Base-by-base conservation (phyloP, 1,284 basidiomycete species). In the Veloboletus limbatus region DNA sequence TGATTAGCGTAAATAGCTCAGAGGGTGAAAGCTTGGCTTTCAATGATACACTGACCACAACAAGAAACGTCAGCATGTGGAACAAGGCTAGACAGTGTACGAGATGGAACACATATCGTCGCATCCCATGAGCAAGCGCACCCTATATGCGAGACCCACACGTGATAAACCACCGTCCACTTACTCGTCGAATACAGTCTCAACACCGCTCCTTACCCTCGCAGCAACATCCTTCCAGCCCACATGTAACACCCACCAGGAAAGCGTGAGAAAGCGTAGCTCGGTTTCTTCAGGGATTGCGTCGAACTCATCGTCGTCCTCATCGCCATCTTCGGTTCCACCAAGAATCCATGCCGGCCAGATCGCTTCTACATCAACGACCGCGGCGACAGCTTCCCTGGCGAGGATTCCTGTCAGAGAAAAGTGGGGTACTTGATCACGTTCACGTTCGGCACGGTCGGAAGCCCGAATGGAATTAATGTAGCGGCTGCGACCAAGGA, bases 161-260 rank as follows among this genome's bases (percentile, higher is more conserved):
- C 6, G 3, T 9, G n/a, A 40, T 52, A 33, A 33, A 33, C 26
- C 48, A 32, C 48, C 4, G 21, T 13, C 3, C 6, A 73, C 81
- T 54, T 53, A 91, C 90, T 78, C 78, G 48, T 87, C 82, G 51
- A 95, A 86, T 0, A 87, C 85, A 43, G 85, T 85, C 58, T 92
- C 85, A 1, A 93, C 88, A 0, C 81, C 87, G 34, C 76, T 69
- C 52, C 82, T 68, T 2, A 93, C 86, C 18, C 86, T 71, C 53
- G 85, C 81, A 1, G 81, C 81, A 0, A 95, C 76, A 45, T 86
- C 81, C 56, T 86, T 85, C 90, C 92, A 95, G 0, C 93, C 92
- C 4, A 88, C 83, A 58, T 96, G 86, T 45, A 96, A 62, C 38
- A 95, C 75, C 90, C 92, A 95, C 89, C 92, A 96, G 41, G 82